Conservation (phyloP, 768 basidiomycete genomes). For the Pleurotus cornucopiae region DNA sequence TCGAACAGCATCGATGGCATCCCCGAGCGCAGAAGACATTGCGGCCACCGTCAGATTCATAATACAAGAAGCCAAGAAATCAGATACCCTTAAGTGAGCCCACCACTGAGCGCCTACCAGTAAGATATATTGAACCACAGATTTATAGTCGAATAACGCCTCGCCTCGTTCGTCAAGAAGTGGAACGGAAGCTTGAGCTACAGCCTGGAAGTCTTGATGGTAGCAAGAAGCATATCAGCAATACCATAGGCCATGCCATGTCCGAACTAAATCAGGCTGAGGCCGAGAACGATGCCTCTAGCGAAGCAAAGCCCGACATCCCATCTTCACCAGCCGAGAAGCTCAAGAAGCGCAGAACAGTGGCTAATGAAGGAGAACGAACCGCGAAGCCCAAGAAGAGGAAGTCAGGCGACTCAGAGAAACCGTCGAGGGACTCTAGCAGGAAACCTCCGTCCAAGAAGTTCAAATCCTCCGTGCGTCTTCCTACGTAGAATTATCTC, state of each 20-base stretch:
- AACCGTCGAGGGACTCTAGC: not conserved
- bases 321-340: not conserved
- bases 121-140: not conserved
- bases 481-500: not conserved
- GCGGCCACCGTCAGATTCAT: not conserved
- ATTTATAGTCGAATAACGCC: constrained; percentile 38
- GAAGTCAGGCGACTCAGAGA: constrained; percentile 10
- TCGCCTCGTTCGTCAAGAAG: constrained; percentile 42
- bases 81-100: not conserved
- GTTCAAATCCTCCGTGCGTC: constrained; percentile 36
- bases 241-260: constrained; percentile 34
- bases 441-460: constrained; percentile 14
- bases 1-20: not conserved
- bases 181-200: constrained; percentile 46
- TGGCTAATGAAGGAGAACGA: constrained; percentile 9
- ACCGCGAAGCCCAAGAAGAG: constrained; percentile 11
- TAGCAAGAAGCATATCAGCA: constrained; percentile 42
- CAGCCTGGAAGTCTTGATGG: too few species aligned
- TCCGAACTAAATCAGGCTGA: not conserved
- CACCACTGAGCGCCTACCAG: not conserved
- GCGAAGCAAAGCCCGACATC: constrained; percentile 6
- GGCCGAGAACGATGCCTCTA: not conserved
- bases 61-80: not conserved
- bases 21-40: not conserved
- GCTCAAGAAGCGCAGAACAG: constrained; percentile 2